These are phyloP conservation scores for Botrytis pseudocinerea DNA, from an alignment of 2,329 filamentous ascomycete genomes.

Conservation along the genomic window DNA sequence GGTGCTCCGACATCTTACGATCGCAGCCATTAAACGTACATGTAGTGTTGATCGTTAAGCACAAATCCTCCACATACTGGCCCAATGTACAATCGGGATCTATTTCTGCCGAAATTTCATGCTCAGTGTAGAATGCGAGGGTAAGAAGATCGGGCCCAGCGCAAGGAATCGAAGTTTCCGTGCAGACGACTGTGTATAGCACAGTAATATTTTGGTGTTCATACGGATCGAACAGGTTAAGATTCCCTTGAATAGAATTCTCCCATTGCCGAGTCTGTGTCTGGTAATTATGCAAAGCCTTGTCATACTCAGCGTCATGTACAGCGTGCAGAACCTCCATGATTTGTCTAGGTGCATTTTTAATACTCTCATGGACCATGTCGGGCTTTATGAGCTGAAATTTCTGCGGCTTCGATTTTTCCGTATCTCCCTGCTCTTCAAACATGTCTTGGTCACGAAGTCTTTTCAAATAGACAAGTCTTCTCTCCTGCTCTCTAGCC, in stretches of 20 bases:
- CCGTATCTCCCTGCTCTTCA: constrained; percentile 56
- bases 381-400: constrained; percentile 93
- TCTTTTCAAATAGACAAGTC: constrained; percentile 77
- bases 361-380: constrained; percentile 85
- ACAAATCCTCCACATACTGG: constrained; percentile 92
- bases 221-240: constrained; percentile 89
- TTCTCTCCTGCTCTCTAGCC: constrained; percentile 85
- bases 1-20: constrained; percentile 85
- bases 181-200: constrained; percentile 90
- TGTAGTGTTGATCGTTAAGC: constrained; percentile 69
- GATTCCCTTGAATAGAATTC: constrained; percentile 83
- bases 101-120: constrained; percentile 63
- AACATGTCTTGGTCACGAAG: constrained; percentile 74
- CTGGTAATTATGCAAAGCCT: constrained; percentile 87
- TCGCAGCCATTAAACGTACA: constrained; percentile 86
- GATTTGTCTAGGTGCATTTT: constrained; percentile 79
- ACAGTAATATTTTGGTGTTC: constrained; percentile 96
- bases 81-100: constrained; percentile 89
- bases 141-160: constrained; percentile 87
- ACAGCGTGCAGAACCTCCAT: constrained; percentile 93
- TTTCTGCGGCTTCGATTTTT: constrained; percentile 65
- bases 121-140: constrained; percentile 91
- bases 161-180: constrained; percentile 89
- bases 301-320: constrained; percentile 95
- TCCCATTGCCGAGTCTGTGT: constrained; percentile 97